Conservation (phyloP, 2,329 filamentous ascomycete species). For the Phoma sp. region DNA sequence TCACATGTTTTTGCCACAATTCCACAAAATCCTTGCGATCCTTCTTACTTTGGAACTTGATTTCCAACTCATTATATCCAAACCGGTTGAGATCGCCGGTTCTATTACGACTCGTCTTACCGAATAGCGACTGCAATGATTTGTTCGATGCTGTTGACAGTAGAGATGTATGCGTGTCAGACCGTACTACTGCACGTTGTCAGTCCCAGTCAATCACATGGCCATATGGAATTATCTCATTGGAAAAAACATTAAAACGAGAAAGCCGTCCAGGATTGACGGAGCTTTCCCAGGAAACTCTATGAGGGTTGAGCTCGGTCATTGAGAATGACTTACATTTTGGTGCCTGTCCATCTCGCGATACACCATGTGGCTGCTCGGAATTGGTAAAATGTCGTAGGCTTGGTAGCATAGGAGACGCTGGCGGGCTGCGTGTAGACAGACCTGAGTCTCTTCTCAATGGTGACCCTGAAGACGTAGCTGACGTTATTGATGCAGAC, state of each 20-base stretch:
- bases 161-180: slow-evolving; percentile 21
- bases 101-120: slow-evolving; percentile 2
- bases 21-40: slow-evolving; percentile 37
- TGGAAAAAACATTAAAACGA: too few species aligned
- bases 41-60: slow-evolving; percentile 34
- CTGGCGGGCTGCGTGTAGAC: slow-evolving; percentile 10
- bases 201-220: too few species aligned
- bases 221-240: too few species aligned
- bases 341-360: too few species aligned
- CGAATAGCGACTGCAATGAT: slow-evolving; percentile 13
- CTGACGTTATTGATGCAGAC: background rate
- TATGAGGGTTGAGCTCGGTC: too few species aligned
- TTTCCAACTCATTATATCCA: slow-evolving; percentile 36
- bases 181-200: slow-evolving; percentile 5
- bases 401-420: slow-evolving; percentile 17
- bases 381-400: too few species aligned
- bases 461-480: background rate
- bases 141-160: slow-evolving; percentile 17
- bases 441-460: slow-evolving; percentile 6
- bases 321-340: too few species aligned
- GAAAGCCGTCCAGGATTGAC: too few species aligned
- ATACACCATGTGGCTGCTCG: too few species aligned
- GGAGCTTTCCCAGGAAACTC: too few species aligned
- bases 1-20: slow-evolving; percentile 35
- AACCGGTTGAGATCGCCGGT: slow-evolving; percentile 31